These are phyloP conservation scores for Rhododendron ovatum DNA, from an alignment of 148 eudicot species.

Conservation along the genomic window DNA sequence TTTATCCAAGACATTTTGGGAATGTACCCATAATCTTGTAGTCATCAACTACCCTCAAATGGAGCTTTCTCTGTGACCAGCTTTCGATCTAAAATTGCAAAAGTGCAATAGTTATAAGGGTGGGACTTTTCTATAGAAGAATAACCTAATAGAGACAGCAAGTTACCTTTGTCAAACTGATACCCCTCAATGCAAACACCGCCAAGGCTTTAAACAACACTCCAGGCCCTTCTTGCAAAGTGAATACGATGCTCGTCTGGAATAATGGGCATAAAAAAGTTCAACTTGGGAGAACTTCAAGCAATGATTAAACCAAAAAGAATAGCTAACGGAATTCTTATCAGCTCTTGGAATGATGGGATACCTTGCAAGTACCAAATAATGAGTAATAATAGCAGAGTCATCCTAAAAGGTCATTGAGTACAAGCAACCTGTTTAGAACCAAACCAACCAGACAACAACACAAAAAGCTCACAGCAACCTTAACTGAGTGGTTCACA, in stretches of 20 bases:
- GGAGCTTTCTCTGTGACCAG: conserved; percentile 82
- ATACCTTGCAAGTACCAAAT: conserved; percentile 86
- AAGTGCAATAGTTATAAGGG: neutral
- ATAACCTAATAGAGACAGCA: neutral
- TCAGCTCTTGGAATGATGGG: conserved; percentile 73
- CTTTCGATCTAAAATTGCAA: conserved; percentile 60
- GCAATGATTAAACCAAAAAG: neutral
- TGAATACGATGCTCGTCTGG: conserved; percentile 94
- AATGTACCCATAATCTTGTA: neutral
- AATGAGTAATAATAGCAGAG: conserved; percentile 69
- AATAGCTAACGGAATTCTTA: neutral
- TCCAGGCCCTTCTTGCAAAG: conserved; percentile 89
- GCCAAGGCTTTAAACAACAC: conserved; percentile 84
- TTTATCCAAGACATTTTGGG: too few relatives aligned
- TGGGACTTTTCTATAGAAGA: neutral
- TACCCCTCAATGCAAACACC: conserved; percentile 77
- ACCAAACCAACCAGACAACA: neutral
- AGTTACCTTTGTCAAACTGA: conserved; percentile 79
- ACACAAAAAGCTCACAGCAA: neutral
- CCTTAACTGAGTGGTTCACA: too few relatives aligned
- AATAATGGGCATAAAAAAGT: neutral
- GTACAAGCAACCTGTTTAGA: neutral
- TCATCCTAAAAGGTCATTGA: conserved; percentile 48
- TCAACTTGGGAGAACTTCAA: neutral
- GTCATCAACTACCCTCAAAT: conserved; percentile 88